Percentiles rank a stretch among this genome's conserved stretches.
Evolutionary conservation across 345 rosid species (phyloP).

Genomic region (Salix dunnii): DNA sequence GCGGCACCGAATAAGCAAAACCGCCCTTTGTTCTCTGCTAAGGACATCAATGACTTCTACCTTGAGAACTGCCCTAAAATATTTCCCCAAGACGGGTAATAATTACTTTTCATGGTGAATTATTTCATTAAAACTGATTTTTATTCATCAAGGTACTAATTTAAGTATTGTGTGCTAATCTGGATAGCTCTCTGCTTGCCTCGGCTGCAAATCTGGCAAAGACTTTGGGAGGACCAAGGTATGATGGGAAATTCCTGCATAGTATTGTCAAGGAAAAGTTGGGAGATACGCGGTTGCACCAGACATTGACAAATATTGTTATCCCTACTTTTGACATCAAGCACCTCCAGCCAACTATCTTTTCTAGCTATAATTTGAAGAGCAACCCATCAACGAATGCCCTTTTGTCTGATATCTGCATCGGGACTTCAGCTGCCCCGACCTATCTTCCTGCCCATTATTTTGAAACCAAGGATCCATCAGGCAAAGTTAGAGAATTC

Average conservation of each 20-base stretch:
- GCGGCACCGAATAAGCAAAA: slow-evolving; percentile 48
- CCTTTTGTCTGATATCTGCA: too few relatives aligned
- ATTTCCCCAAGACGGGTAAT: slow-evolving; percentile 8
- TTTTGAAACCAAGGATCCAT: too few relatives aligned
- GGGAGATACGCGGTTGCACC: slow-evolving; percentile 43
- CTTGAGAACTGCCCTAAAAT: slow-evolving; percentile 18
- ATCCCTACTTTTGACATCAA: too few relatives aligned
- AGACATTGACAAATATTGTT: slow-evolving; percentile 24
- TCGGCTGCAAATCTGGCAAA: slow-evolving; percentile 31
- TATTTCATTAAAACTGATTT: background rate
- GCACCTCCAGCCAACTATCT: too few relatives aligned
- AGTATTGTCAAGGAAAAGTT: slow-evolving; percentile 37
- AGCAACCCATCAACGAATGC: too few relatives aligned
- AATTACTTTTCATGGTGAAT: background rate
- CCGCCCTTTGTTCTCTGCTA: slow-evolving; percentile 63
- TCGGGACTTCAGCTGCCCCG: too few relatives aligned
- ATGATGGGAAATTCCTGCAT: slow-evolving; percentile 54
- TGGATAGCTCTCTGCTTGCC: slow-evolving; percentile 18
- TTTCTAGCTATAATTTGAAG: too few relatives aligned
- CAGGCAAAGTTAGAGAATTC: too few relatives aligned
- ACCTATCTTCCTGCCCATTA: too few relatives aligned
- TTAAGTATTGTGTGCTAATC: background rate
- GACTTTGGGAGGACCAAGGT: slow-evolving; percentile 55
- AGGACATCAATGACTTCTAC: slow-evolving; percentile 44
- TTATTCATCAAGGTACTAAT: background rate